Conservation (phyloP, 2,329 filamentous ascomycete species). For the Pestalotiopsis sp. region DNA sequence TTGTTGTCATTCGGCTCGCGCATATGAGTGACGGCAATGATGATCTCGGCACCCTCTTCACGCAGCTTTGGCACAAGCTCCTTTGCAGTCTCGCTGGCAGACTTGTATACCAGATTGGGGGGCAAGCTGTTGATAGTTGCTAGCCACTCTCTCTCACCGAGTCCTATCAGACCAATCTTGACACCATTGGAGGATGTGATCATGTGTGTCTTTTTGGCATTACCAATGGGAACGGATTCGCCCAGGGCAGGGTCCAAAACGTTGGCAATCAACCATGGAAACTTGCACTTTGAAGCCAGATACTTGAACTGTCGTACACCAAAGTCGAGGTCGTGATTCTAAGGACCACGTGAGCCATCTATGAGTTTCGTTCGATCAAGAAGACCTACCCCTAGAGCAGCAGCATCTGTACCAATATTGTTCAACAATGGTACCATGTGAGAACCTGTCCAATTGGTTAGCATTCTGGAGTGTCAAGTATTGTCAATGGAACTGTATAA, state of each 20-base stretch:
- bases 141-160: conserved; percentile 88
- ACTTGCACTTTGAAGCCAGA: conserved; percentile 73
- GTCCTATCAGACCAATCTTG: conserved; percentile 82
- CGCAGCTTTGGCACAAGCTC: conserved; percentile 75
- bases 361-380: conserved; percentile 14
- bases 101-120: conserved; percentile 80
- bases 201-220: conserved; percentile 76
- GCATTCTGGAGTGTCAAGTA: background rate
- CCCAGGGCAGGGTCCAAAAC: conserved; percentile 84
- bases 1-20: conserved; percentile 90
- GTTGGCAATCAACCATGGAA: conserved; percentile 90
- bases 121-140: conserved; percentile 87
- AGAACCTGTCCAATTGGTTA: conserved; percentile 47
- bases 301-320: conserved; percentile 80
- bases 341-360: conserved; percentile 15
- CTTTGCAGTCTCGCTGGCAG: conserved; percentile 74
- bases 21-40: conserved; percentile 84
- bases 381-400: conserved; percentile 74
- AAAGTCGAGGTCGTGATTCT: conserved; percentile 94
- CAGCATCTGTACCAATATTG: conserved; percentile 73
- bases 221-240: conserved; percentile 72
- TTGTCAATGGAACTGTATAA: no score
- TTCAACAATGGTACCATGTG: conserved; percentile 92
- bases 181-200: conserved; percentile 81
- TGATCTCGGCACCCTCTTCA: conserved; percentile 77